These are phyloP conservation scores for Tetrahymena borealis DNA, from an alignment of 73 alveolate species.

Conservation along the genomic window DNA sequence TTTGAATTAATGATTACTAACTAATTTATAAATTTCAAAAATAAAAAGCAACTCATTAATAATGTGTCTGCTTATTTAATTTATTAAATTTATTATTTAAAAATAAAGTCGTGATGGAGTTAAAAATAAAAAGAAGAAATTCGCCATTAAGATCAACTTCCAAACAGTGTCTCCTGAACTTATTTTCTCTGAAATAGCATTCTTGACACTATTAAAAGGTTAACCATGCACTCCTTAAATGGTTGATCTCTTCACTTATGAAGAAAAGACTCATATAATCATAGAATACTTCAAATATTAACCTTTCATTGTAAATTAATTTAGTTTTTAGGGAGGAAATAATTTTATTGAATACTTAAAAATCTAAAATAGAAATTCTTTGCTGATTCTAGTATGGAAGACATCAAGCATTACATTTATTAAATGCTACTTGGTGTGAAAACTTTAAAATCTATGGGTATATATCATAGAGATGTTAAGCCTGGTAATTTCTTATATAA, in stretches of 20 bases:
- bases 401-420: constrained; percentile 64
- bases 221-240: constrained; percentile 32
- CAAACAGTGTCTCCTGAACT: constrained; percentile 44
- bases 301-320: constrained; percentile 42
- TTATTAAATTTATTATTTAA: neutral
- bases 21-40: too few relatives aligned
- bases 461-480: constrained; percentile 91
- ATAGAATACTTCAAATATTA: constrained; percentile 30
- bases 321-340: too few relatives aligned
- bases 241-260: constrained; percentile 27
- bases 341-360: neutral
- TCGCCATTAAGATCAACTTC: constrained; percentile 38
- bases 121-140: constrained; percentile 14
- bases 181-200: constrained; percentile 41
- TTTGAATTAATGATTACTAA: too few relatives aligned
- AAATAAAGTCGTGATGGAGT: neutral
- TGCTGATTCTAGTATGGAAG: constrained; percentile 47
- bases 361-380: constrained; percentile 31
- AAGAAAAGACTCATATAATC: constrained; percentile 30
- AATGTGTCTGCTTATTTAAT: too few relatives aligned
- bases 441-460: constrained; percentile 69
- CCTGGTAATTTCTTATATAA: constrained; percentile 91
- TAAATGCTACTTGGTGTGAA: constrained; percentile 69
- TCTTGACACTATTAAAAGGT: constrained; percentile 19
- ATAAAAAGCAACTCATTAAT: too few relatives aligned